phyloP scores from a whole-genome alignment of 805 yeast genomes.

The Candida golubevii region DNA sequence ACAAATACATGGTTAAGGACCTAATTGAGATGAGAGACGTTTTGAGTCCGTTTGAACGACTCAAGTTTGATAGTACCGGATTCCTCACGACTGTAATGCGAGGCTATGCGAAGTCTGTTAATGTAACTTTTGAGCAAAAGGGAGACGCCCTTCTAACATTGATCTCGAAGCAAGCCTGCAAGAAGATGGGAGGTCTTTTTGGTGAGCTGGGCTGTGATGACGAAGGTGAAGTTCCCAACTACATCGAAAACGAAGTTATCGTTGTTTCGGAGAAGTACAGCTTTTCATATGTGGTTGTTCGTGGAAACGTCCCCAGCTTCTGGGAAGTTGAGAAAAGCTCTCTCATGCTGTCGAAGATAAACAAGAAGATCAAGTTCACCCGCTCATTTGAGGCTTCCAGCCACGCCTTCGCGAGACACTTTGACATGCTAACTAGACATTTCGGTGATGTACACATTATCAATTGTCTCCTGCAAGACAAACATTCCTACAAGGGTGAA shows the following conservation, averaged over 20 bases:
- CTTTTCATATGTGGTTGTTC: slow-evolving; percentile 41
- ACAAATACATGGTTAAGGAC: slow-evolving; percentile 42
- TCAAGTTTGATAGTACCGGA: slow-evolving; percentile 41
- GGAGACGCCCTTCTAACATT: slow-evolving; percentile 42
- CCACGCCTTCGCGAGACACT: slow-evolving; percentile 48
- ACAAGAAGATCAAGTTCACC: slow-evolving; percentile 43
- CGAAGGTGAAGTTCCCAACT: slow-evolving; percentile 49
- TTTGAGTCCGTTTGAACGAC: slow-evolving; percentile 37
- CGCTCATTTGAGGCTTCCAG: slow-evolving; percentile 52
- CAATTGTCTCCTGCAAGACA: slow-evolving; percentile 44
- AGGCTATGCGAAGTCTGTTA: slow-evolving; percentile 48
- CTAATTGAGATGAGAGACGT: slow-evolving; percentile 44
- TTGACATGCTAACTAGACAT: slow-evolving; percentile 43
- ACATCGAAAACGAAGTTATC: slow-evolving; percentile 49
- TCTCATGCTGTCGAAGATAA: slow-evolving; percentile 29
- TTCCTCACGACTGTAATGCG: slow-evolving; percentile 46
- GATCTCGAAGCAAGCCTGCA: slow-evolving; percentile 49
- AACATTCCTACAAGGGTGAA: slow-evolving; percentile 42
- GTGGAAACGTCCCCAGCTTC: slow-evolving; percentile 54
- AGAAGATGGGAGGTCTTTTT: slow-evolving; percentile 45
- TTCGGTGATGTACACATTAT: slow-evolving; percentile 48
- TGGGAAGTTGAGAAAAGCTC: slow-evolving; percentile 47
- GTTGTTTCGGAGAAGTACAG: slow-evolving; percentile 38
- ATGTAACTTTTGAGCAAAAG: slow-evolving; percentile 25
- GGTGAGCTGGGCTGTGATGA: slow-evolving; percentile 60